These are phyloP conservation scores for Amphichorda felina DNA, from an alignment of 2,329 filamentous ascomycete species.

Conservation along the genomic window DNA sequence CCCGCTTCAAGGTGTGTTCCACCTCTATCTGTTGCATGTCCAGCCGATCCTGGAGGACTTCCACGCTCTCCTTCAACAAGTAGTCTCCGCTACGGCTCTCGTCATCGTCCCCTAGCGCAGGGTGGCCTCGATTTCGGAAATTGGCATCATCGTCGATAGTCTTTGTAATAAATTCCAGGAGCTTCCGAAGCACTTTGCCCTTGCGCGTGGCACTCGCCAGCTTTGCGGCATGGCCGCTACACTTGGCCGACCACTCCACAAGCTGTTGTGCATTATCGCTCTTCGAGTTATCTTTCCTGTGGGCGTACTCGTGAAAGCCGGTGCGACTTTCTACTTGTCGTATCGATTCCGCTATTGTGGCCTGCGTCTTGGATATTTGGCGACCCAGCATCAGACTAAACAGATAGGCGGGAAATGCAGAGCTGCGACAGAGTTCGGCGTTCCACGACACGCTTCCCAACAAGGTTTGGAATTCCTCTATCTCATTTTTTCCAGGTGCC, in stretches of 20 bases:
- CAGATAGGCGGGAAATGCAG: conserved; percentile 23
- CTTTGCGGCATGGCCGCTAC: conserved; percentile 21
- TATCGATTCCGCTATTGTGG: conserved; percentile 17
- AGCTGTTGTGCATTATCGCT: conserved; percentile 11
- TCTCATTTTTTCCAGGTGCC: background rate
- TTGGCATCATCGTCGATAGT: conserved; percentile 4
- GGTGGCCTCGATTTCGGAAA: background rate
- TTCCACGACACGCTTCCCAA: conserved; percentile 15
- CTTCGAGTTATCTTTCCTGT: conserved; percentile 9
- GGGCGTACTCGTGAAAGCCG: conserved; percentile 20
- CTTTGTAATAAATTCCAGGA: conserved; percentile 17
- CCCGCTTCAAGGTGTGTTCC: conserved; percentile 21
- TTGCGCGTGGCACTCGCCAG: conserved; percentile 25
- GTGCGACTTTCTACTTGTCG: conserved; percentile 21
- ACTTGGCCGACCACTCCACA: conserved; percentile 16
- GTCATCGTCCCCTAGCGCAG: background rate
- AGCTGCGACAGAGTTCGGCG: conserved; percentile 11
- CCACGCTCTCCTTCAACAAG: conserved; percentile 14
- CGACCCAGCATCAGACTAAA: conserved; percentile 18
- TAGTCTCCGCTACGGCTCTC: no score
- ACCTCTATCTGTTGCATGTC: conserved; percentile 23
- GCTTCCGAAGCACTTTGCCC: conserved; percentile 17
- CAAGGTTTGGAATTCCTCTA: conserved; percentile 9
- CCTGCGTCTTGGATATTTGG: conserved; percentile 19
- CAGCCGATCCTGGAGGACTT: conserved; percentile 17